Evolutionary conservation across 345 rosid species (phyloP).

Genomic region (Theobroma cacao): DNA sequence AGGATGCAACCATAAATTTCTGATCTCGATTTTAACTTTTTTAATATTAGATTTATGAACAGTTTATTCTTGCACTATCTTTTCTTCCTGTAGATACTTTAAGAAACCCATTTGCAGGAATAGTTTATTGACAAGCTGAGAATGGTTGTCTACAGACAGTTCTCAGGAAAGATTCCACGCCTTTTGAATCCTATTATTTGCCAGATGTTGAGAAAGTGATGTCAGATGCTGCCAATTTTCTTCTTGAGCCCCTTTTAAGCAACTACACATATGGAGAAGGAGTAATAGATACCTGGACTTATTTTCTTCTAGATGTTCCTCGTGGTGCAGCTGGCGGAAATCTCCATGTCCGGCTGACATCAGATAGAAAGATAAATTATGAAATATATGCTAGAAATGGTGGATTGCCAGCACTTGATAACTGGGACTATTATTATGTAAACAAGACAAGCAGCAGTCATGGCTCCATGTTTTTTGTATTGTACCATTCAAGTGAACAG

Average conservation of each 20-base stretch:
- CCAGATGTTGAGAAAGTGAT: conserved; percentile 53
- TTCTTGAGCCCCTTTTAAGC: conserved; percentile 67
- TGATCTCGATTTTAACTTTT: neutral
- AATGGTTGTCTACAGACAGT: conserved; percentile 70
- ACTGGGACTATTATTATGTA: conserved; percentile 80
- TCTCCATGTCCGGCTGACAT: conserved; percentile 61
- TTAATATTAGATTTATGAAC: neutral
- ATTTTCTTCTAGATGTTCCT: conserved; percentile 72
- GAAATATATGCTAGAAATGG: conserved; percentile 80
- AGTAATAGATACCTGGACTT: conserved; percentile 61
- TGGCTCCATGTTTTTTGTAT: conserved; percentile 60
- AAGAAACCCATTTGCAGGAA: conserved; percentile 17
- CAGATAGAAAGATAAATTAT: conserved; percentile 49
- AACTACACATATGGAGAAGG: conserved; percentile 52
- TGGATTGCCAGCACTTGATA: conserved; percentile 65
- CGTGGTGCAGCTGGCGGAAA: conserved; percentile 91
- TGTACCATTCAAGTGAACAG: conserved; percentile 67
- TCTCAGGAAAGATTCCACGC: conserved; percentile 55
- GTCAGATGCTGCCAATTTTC: conserved; percentile 60
- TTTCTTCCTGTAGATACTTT: conserved; percentile 25
- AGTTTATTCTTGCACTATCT: neutral
- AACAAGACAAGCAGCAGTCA: conserved; percentile 49
- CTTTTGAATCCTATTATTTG: conserved; percentile 78
- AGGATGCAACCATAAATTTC: neutral
- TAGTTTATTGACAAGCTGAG: conserved; percentile 26